A percentile compares a stretch with the other conserved stretches of the same genome.
These are phyloP conservation scores for Fusarium sp. DNA, from an alignment of 2,329 filamentous ascomycete species.

Conservation along the genomic window DNA sequence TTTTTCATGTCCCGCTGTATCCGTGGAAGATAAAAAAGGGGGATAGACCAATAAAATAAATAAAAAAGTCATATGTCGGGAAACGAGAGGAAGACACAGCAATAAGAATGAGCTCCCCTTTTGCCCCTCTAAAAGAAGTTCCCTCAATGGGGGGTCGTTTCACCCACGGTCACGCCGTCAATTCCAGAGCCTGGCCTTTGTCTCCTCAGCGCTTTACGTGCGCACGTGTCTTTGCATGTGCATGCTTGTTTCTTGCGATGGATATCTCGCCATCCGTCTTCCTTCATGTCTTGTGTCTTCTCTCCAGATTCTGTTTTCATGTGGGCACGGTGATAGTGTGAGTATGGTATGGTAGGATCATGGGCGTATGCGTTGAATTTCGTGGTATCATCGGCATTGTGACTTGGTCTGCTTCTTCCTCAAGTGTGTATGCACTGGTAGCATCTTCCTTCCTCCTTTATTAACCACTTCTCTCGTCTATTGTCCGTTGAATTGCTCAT, in stretches of 20 bases:
- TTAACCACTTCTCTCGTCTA: constrained; percentile 50
- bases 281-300: constrained; percentile 24
- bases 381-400: constrained; percentile 52
- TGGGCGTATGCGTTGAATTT: constrained; percentile 44
- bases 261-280: constrained; percentile 17
- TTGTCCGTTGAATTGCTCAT: constrained; percentile 53
- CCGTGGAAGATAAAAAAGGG: constrained; percentile 11
- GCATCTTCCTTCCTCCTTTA: constrained; percentile 41
- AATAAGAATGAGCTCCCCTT: constrained; percentile 22
- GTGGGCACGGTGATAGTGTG: constrained; percentile 25
- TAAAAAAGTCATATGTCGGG: constrained; percentile 31
- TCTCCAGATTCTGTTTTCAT: constrained; percentile 30
- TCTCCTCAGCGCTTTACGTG: constrained; percentile 49
- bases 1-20: constrained; percentile 41
- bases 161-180: constrained; percentile 11
- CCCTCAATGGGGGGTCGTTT: constrained; percentile 8
- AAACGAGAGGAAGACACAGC: constrained; percentile 13
- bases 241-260: constrained; percentile 25
- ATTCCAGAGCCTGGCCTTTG: constrained; percentile 32
- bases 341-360: constrained; percentile 33
- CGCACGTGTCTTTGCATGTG: constrained; percentile 37
- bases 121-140: constrained; percentile 16
- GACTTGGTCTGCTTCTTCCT: constrained; percentile 38
- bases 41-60: constrained; percentile 10
- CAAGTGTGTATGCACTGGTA: constrained; percentile 34